phyloP scores from a whole-genome alignment of 768 basidiomycete species.

The Boletus reticulatus region DNA sequence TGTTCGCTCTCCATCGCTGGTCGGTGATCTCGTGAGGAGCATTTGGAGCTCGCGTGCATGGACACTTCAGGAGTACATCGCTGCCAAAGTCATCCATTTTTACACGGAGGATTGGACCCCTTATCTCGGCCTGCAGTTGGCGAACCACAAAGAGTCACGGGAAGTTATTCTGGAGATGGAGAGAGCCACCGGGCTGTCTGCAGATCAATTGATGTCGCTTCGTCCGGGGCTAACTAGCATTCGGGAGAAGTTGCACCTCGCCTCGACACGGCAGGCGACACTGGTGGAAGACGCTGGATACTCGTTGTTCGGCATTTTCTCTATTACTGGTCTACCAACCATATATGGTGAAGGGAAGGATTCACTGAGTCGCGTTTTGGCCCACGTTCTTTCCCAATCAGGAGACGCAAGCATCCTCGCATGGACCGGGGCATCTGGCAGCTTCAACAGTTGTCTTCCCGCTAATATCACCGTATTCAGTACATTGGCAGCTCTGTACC shows the following conservation, averaged over 20 bases:
- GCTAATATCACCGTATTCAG: too few relatives aligned
- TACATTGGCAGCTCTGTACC: background rate
- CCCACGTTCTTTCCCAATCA: background rate
- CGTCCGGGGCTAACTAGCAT: background rate
- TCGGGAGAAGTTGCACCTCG: background rate
- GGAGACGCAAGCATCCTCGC: conserved; percentile 3
- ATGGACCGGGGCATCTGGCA: background rate
- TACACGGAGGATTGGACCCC: background rate
- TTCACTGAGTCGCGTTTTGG: background rate
- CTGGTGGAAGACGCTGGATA: background rate
- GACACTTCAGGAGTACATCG: background rate
- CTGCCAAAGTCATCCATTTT: background rate
- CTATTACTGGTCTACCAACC: background rate
- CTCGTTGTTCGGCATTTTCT: background rate
- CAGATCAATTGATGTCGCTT: background rate
- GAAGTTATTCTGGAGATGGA: conserved; percentile 5
- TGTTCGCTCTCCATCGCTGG: background rate
- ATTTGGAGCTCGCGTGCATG: background rate
- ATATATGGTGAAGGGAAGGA: background rate
- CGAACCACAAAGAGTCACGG: background rate
- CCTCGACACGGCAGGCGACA: background rate
- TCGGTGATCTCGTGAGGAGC: background rate
- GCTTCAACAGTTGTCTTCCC: background rate
- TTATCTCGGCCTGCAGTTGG: background rate
- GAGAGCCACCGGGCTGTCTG: background rate